Evolutionary conservation across 2,329 filamentous ascomycete genomes (phyloP), one percentile per base, ranked within the genome.

Genomic region (Colletotrichum sp.): DNA sequence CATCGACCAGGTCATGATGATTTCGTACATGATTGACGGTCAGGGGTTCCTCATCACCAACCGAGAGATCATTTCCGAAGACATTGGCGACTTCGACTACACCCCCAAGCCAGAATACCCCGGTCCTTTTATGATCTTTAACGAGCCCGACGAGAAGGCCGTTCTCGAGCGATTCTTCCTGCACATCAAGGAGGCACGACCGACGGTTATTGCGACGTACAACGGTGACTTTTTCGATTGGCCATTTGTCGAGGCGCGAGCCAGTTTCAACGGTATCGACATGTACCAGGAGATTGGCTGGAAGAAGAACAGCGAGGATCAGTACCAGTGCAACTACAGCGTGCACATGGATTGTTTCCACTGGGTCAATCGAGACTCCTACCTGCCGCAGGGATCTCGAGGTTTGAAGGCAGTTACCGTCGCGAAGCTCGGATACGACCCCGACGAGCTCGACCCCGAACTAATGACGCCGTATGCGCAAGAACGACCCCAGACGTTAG

Each of bases 201-300:
- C 97, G 1, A 99, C 96, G 0, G 96, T 99, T 72, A 99, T 99
- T 84, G 96, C 98, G 44, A 99, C 97, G n/a, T 99, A 99, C 90
- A 99, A 99, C 95, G 97, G 97, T 87, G 97, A 99, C 88, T 99
- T 99, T 84, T 99, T 99, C 93, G 97, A 99, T 93, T 99, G 97
- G 97, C 96, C 97, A 0, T 99, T 98, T 82, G 96, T 99, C 28
- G 97, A 99, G 87, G 93, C 97, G 60, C 91, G 97, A 86, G 95
- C 98, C 32, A 98, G 96, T 82, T 91, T 98, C 79, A 94, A 98
- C 80, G 97, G 98, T 34, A 98, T 99, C 83, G 97, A 99, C 85
- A 99, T 99, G 97, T 99, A 99, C 86, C 95, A 94, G 78, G 98
- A 99, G 84, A 99, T 98, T 81, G 97, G 97, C 7, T 99, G 98